Evolutionary conservation across 805 yeast genomes (phyloP).

Genomic region (Candida alai): DNA sequence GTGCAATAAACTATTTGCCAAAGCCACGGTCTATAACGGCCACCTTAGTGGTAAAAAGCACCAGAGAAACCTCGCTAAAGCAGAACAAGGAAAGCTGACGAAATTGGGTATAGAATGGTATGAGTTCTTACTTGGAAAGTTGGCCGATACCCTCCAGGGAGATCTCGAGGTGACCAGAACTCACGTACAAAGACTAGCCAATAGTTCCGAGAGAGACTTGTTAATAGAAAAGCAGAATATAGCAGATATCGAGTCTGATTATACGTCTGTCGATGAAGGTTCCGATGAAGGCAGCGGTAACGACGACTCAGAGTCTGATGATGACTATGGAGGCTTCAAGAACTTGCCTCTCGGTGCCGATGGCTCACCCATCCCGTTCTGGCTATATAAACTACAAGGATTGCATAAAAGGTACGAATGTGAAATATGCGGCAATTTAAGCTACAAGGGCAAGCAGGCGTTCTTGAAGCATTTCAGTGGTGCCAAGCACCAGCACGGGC

Average conservation of each 20-base stretch:
- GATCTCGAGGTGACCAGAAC: conserved; percentile 48
- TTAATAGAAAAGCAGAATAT: conserved; percentile 44
- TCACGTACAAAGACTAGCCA: conserved; percentile 61
- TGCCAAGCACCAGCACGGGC: conserved; percentile 66
- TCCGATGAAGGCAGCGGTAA: conserved; percentile 1
- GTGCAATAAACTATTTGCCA: conserved; percentile 63
- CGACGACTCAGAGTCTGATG: conserved; percentile 25
- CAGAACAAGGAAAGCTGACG: no score
- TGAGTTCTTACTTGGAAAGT: conserved; percentile 38
- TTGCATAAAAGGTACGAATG: conserved; percentile 67
- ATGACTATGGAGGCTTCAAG: conserved; percentile 42
- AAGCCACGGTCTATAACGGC: conserved; percentile 57
- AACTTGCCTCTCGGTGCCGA: conserved; percentile 80
- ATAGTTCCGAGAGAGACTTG: conserved; percentile 69
- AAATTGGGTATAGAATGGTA: no score
- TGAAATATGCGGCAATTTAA: conserved; percentile 79
- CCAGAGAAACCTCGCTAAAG: conserved; percentile 39
- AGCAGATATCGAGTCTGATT: conserved; percentile 36
- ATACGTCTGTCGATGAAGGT: conserved; percentile 26
- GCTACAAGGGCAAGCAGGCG: conserved; percentile 67
- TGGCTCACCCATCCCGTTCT: conserved; percentile 87
- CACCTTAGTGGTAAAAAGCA: conserved; percentile 80
- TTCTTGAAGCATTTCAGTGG: conserved; percentile 77
- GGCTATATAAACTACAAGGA: conserved; percentile 91
- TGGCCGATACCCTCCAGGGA: conserved; percentile 35